Percentiles rank a stretch among this genome's conserved stretches.
Conservation (phyloP, 116 monocot genomes). For the Phalaenopsis hybrid region DNA sequence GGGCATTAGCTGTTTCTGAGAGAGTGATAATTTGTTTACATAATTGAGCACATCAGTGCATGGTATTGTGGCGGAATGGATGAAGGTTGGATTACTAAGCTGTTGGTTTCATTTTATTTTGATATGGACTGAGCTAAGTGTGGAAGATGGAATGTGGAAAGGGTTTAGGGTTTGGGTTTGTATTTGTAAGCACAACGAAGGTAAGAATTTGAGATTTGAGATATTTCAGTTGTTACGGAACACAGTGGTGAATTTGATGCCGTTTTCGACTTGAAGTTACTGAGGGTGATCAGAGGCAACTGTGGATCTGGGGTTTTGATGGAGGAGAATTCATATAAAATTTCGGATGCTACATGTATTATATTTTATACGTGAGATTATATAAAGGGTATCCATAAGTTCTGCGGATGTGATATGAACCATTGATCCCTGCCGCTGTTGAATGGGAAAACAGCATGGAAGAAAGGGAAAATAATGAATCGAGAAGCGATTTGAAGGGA, state of each 20-base stretch:
- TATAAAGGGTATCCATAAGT: too few relatives aligned
- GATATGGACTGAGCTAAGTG: not conserved
- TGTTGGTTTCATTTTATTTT: not conserved
- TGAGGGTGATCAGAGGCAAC: too few relatives aligned
- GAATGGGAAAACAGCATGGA: too few relatives aligned
- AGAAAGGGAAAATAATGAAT: too few relatives aligned
- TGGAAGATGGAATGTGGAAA: not conserved
- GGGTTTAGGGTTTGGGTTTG: not conserved
- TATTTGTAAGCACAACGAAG: not conserved
- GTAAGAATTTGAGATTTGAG: not conserved
- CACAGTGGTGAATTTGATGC: not conserved
- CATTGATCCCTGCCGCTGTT: too few relatives aligned
- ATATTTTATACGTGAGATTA: too few relatives aligned
- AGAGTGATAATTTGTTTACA: not conserved
- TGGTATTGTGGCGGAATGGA: not conserved
- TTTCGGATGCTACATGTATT: too few relatives aligned
- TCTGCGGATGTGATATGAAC: too few relatives aligned
- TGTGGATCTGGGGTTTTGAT: too few relatives aligned
- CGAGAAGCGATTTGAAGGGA: too few relatives aligned
- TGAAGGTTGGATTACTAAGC: not conserved
- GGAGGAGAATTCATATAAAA: too few relatives aligned
- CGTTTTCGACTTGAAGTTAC: not conserved
- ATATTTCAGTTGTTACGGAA: not conserved
- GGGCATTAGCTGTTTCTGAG: not conserved
- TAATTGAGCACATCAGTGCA: not conserved